phyloP scores from a whole-genome alignment of 441 rosid genomes.

The Melastoma candidum region DNA sequence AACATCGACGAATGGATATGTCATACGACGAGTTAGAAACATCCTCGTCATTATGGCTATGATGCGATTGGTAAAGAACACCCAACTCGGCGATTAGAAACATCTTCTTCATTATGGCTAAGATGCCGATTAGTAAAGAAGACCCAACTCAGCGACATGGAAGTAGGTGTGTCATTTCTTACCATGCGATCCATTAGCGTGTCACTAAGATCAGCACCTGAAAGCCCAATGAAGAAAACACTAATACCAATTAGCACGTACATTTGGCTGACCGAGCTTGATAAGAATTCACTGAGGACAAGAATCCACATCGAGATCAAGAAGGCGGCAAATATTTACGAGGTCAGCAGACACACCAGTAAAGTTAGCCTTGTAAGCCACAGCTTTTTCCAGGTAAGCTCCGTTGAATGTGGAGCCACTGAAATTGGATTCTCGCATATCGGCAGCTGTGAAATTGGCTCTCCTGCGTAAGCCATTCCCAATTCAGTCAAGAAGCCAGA shows the following conservation, averaged over 20 bases:
- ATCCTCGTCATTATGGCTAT: no score
- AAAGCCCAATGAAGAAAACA: constrained; percentile 1
- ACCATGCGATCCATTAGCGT: constrained; percentile 99
- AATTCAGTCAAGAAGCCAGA: constrained; percentile 6
- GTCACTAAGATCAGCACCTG: constrained; percentile 95
- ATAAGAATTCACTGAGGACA: no score
- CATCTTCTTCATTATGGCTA: no score
- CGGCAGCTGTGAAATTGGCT: constrained; percentile 92
- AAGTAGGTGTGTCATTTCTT: constrained; percentile 5
- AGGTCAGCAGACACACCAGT: constrained; percentile 31
- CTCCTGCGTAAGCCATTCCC: constrained; percentile 48
- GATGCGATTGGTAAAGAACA: no score
- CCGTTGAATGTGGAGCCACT: constrained; percentile 91
- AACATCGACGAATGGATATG: no score
- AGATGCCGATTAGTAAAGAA: no score
- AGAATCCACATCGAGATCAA: no score
- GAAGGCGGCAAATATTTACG: constrained; percentile 1
- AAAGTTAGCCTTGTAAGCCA: constrained; percentile 86
- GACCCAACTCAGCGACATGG: background rate
- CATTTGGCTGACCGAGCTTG: no score
- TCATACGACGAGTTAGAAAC: no score
- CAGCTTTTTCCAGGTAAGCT: constrained; percentile 94
- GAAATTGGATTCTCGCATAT: constrained; percentile 90
- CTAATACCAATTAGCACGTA: no score
- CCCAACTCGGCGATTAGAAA: no score